phyloP scores from a whole-genome alignment of 129 eudicot genomes.

The Saussurea involucrata region DNA sequence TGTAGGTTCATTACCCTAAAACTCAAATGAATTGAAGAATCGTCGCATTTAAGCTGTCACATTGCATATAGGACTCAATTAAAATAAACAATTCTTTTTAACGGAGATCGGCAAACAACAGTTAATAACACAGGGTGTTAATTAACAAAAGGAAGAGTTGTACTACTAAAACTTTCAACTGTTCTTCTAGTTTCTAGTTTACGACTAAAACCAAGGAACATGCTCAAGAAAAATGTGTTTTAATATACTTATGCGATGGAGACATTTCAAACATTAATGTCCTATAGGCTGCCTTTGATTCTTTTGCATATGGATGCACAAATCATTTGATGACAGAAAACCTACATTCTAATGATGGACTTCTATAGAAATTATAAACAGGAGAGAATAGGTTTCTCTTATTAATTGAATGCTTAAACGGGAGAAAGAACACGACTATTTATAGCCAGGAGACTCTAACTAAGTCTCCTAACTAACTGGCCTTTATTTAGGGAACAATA shows the following conservation, averaged over 20 bases:
- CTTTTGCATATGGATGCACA: background rate
- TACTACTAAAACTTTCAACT: background rate
- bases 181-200: too few relatives aligned
- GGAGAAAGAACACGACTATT: too few relatives aligned
- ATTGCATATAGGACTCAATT: background rate
- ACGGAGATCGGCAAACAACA: background rate
- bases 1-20: background rate
- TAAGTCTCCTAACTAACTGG: too few relatives aligned
- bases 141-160: background rate
- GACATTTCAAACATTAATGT: background rate
- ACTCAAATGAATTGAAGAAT: background rate
- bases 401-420: too few relatives aligned
- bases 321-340: background rate
- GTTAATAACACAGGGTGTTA: background rate
- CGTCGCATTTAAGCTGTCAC: background rate
- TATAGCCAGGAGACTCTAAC: too few relatives aligned
- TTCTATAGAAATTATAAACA: too few relatives aligned
- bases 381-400: too few relatives aligned
- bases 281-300: background rate
- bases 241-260: background rate
- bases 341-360: background rate
- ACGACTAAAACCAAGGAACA: too few relatives aligned
- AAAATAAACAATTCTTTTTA: background rate
- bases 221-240: background rate
- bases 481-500: too few relatives aligned